Evolutionary conservation across 805 yeast genomes (phyloP).

Genomic region (Ogataea neopini): DNA sequence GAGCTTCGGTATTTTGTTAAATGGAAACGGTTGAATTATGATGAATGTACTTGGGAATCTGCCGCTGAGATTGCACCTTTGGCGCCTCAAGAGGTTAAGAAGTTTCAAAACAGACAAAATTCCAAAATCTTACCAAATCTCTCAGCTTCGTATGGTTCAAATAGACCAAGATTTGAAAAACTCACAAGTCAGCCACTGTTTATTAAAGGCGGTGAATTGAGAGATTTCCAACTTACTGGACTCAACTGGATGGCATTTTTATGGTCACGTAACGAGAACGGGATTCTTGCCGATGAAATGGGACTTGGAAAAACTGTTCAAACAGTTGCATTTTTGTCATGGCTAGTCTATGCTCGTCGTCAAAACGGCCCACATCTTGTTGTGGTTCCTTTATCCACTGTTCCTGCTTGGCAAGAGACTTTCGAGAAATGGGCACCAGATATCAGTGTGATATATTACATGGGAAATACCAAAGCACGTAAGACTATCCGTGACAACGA

Average conservation of each 20-base stretch:
- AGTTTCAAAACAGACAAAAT: conserved; percentile 76
- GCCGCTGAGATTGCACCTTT: conserved; percentile 83
- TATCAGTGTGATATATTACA: conserved; percentile 84
- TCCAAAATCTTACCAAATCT: conserved; percentile 83
- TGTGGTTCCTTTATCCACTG: conserved; percentile 93
- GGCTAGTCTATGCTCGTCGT: conserved; percentile 93
- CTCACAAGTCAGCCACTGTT: conserved; percentile 83
- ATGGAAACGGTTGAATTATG: conserved; percentile 92
- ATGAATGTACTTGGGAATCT: conserved; percentile 96
- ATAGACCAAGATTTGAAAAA: conserved; percentile 88
- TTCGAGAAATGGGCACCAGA: conserved; percentile 98
- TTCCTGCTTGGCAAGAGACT: conserved; percentile 99
- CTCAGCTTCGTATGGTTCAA: conserved; percentile 71
- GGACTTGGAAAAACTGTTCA: conserved; percentile 98
- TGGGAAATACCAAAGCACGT: conserved; percentile 90
- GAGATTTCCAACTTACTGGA: conserved; percentile 98
- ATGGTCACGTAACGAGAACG: conserved; percentile 97
- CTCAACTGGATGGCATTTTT: conserved; percentile 99
- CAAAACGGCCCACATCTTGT: conserved; percentile 97
- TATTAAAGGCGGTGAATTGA: conserved; percentile 84
- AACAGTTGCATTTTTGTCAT: conserved; percentile 89
- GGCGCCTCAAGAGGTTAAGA: conserved; percentile 81
- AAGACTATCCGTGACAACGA: conserved; percentile 81
- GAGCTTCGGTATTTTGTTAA: conserved; percentile 82
- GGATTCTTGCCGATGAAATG: conserved; percentile 98